phyloP scores from a whole-genome alignment of 164 flowering plant genomes.

The Hamamelis virginiana region DNA sequence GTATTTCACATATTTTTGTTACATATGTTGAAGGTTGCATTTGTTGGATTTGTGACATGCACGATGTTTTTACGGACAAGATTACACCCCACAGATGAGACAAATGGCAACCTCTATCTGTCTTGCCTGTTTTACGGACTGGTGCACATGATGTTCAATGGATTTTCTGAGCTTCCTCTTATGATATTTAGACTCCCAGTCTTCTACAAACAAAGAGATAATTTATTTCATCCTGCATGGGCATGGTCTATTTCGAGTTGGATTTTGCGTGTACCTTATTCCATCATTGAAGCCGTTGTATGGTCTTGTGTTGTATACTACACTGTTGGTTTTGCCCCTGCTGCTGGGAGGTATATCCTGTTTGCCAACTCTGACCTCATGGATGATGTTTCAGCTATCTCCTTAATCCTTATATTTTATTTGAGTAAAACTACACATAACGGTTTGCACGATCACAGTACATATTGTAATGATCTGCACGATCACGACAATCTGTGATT shows the following conservation, averaged over 20 bases:
- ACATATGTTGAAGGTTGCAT: slow-evolving; percentile 60
- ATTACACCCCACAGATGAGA: slow-evolving; percentile 66
- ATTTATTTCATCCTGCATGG: slow-evolving; percentile 88
- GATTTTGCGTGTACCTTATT: slow-evolving; percentile 85
- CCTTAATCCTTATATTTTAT: too few relatives aligned
- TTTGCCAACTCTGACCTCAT: background rate
- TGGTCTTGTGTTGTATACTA: slow-evolving; percentile 84
- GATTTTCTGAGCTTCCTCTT: slow-evolving; percentile 82
- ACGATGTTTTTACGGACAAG: slow-evolving; percentile 74
- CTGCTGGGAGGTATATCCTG: slow-evolving; percentile 61
- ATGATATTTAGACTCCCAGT: slow-evolving; percentile 80
- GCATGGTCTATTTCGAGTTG: slow-evolving; percentile 73
- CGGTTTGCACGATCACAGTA: too few relatives aligned
- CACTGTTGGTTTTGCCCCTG: slow-evolving; percentile 78
- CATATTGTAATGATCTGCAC: too few relatives aligned
- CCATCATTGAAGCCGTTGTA: slow-evolving; percentile 68
- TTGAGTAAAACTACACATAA: too few relatives aligned
- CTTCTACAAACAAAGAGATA: slow-evolving; percentile 87
- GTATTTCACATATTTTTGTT: background rate
- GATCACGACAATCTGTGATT: too few relatives aligned
- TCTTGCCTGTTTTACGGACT: slow-evolving; percentile 75
- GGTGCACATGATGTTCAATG: slow-evolving; percentile 91
- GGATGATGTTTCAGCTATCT: too few relatives aligned
- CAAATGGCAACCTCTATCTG: slow-evolving; percentile 65
- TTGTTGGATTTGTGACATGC: slow-evolving; percentile 73